Evolutionary conservation across 495 filamentous ascomycete genomes (phyloP), one percentile per base, ranked within the genome.

Genomic region (Hyaloscypha hepaticicola): DNA sequence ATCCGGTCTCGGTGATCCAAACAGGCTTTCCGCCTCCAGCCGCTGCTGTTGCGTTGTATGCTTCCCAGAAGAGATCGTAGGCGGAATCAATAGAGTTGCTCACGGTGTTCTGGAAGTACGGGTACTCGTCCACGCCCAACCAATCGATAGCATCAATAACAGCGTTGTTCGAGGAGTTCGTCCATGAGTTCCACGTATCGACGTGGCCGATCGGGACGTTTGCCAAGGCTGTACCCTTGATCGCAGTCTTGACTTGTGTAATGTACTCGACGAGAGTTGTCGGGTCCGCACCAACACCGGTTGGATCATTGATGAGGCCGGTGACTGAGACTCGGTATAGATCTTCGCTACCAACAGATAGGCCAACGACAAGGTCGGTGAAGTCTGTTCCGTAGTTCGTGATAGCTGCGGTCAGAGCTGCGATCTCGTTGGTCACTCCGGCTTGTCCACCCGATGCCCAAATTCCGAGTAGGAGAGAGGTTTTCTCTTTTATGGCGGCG

Each of bases 1-100:
- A 93, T 64, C 93, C 93, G 25, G 91, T 95, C 82, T 96, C 92
- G 19, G 91, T 96, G 66, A 96, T 82, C 88, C 92, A 93, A 69
- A 96, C 85, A 11, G 83, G 79, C 82, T 93, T 94, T 62, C 80
- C 82, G 24, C 78, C 75, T 48, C 82, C 83, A 22, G 77, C 85
- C 14, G 72, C 72, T 66, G 82, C 77, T 58, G 89, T 91, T 48
- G 78, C 78, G 21, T 76, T 72, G n/a, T 88, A 79, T n/a, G 88
- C 82, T 21, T 82, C 83, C 45, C 83, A 75, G 78, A 93, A 93
- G 53, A 90, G 78, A 3, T 64, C 52, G 66, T 83, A 84, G 72
- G 78, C 86, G 69, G 86, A 78, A 7, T 72, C 74, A 69, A 93
- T 90, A 67, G 70, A 76, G 75, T 94, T 93, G 62, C 74, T 68